Conservation (phyloP, 495 filamentous ascomycete genomes). For the Aspergillus kassunensis region DNA sequence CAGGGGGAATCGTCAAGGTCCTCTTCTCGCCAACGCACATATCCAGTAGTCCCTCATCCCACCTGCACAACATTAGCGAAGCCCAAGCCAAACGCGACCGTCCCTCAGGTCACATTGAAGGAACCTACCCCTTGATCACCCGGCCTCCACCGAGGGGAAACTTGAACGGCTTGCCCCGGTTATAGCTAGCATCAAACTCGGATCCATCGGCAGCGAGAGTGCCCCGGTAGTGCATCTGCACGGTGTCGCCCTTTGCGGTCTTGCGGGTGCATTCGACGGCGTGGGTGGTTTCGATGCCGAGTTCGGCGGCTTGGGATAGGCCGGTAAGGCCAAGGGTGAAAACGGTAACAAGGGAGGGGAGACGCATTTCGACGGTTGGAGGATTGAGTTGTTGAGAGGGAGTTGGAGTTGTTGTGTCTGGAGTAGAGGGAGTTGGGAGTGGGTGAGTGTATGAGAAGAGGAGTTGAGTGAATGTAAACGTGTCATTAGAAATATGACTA, state of each 20-base stretch:
- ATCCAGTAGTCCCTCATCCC: slow-evolving; percentile 86
- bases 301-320: slow-evolving; percentile 52
- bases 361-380: slow-evolving; percentile 26
- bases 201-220: slow-evolving; percentile 54
- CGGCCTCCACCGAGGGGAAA: slow-evolving; percentile 75
- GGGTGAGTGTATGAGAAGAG: no score
- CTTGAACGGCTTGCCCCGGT: slow-evolving; percentile 66
- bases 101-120: background rate
- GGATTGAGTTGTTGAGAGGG: background rate
- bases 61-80: slow-evolving; percentile 37
- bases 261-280: slow-evolving; percentile 69
- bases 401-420: background rate
- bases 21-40: slow-evolving; percentile 98
- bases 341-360: slow-evolving; percentile 32
- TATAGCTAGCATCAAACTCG: slow-evolving; percentile 63
- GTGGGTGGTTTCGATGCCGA: slow-evolving; percentile 73
- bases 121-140: slow-evolving; percentile 77
- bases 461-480: no score
- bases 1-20: slow-evolving; percentile 85
- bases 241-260: slow-evolving; percentile 69
- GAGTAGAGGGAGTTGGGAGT: background rate
- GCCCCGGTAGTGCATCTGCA: slow-evolving; percentile 84
- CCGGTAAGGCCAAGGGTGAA: slow-evolving; percentile 53
- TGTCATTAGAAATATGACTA: background rate
- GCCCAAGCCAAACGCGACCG: no score